Base-by-base conservation (phyloP, 257 asterid species). In the Echites panduratus region DNA sequence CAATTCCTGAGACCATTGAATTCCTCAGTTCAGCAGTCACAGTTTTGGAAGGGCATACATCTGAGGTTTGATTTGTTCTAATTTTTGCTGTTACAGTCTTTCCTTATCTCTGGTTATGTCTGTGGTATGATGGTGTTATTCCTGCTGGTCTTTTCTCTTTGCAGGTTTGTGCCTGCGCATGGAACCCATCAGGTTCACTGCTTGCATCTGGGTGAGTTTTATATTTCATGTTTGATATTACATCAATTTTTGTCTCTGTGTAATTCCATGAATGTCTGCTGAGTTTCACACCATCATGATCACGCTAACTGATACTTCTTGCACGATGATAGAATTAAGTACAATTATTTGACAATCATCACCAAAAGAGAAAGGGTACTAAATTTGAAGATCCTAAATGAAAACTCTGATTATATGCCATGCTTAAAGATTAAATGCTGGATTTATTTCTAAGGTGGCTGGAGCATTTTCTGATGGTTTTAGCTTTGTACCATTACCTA, bases 121-220 rank as follows among this genome's bases (percentile, higher is more conserved):
- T 63, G 16, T 40, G 29, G 29, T 26, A 49, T 17, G 38, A 32
- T 32, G 38, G 38, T 1, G 38, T 32, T 11, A 22, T 19, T 63
- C 11, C 35, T 50, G 49, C 14, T 64, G 48, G 32, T 66, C 57
- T 66, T 68, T 43, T 24, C 65, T 58, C 26, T 63, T 41, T 76
- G 24, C 70, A 79, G 84, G 84, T 79, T 70, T 82, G 78, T 77
- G 80, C 78, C 35, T 81, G 85, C 72, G 76, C 81, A 24, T 84
- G 87, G 84, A 77, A 74, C 63, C 82, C 80, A 57, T 56, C 79
- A 19, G 82, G 85, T 63, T 79, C 80, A 44, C 71, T 66, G 66
- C 85, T 77, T 80, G 81, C 80, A 65, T 80, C 84, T 4, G 85
- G 80, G 83, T 80, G 79, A 68, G 84, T 70, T 72, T 73, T 59